phyloP scores from a whole-genome alignment of 768 basidiomycete species.

The Rhizopogon rudus region DNA sequence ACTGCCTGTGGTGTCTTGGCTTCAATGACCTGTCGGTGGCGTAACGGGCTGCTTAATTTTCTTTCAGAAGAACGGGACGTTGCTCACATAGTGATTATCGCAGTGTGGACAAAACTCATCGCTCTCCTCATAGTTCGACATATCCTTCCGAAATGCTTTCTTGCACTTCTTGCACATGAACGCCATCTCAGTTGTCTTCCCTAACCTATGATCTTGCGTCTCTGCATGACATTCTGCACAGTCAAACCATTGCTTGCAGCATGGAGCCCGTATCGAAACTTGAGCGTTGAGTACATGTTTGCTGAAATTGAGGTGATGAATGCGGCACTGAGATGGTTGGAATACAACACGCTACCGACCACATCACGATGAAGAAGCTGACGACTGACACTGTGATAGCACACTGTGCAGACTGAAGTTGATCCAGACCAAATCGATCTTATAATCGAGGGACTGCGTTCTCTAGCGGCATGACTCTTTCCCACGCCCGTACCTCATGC shows the following conservation, averaged over 20 bases:
- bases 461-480: too few species aligned
- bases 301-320: conserved; percentile 35
- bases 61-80: not conserved
- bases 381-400: not conserved
- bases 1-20: conserved; percentile 88
- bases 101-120: conserved; percentile 99
- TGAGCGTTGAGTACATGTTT: conserved; percentile 97
- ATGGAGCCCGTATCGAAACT: conserved; percentile 92
- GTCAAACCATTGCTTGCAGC: conserved; percentile 98
- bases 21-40: conserved; percentile 66
- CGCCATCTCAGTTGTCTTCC: conserved; percentile 77
- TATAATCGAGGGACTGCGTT: too few species aligned
- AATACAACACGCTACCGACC: conserved; percentile 15
- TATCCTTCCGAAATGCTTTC: conserved; percentile 96
- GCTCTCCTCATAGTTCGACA: conserved; percentile 87
- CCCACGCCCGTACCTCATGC: too few species aligned
- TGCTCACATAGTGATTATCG: conserved; percentile 92
- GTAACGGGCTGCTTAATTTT: not conserved
- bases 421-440: too few species aligned
- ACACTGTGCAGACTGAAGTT: not conserved
- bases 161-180: conserved; percentile 89
- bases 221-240: conserved; percentile 96
- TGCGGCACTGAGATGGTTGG: not conserved
- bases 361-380: conserved; percentile 12
- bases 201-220: conserved; percentile 63